A percentile compares a stretch with the other conserved stretches of the same genome.
phyloP scores from a whole-genome alignment of 2,329 filamentous ascomycete genomes.

The Cladosporium sp. region DNA sequence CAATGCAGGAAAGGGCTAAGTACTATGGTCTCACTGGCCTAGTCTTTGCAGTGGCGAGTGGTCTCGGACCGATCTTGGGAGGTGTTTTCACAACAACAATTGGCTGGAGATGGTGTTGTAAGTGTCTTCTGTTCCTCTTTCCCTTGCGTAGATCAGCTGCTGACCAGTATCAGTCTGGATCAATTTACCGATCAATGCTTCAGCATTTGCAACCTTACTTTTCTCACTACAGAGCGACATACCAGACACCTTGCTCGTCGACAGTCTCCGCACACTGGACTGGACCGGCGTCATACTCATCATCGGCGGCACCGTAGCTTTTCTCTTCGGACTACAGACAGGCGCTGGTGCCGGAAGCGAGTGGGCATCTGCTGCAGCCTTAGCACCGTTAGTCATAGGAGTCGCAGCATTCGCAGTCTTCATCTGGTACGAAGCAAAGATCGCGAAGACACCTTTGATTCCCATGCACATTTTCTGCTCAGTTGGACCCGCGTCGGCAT shows the following conservation, averaged over 20 bases:
- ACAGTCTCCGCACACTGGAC: constrained; percentile 50
- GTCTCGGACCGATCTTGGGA: constrained; percentile 42
- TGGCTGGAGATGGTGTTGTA: constrained; percentile 23
- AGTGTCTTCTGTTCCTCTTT: constrained; percentile 25
- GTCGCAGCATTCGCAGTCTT: constrained; percentile 58
- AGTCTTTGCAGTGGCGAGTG: constrained; percentile 41
- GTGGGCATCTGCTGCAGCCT: constrained; percentile 53
- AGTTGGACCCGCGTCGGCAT: constrained; percentile 61
- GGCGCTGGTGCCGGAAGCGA: constrained; percentile 47
- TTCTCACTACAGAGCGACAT: constrained; percentile 55
- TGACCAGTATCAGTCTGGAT: constrained; percentile 37
- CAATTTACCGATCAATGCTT: constrained; percentile 50
- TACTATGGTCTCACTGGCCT: constrained; percentile 39
- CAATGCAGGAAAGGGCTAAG: constrained; percentile 43
- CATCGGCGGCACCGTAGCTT: constrained; percentile 47
- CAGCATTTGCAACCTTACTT: constrained; percentile 47
- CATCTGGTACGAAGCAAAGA: constrained; percentile 65
- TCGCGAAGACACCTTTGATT: constrained; percentile 68
- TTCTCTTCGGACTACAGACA: constrained; percentile 52
- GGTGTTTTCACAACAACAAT: constrained; percentile 34
- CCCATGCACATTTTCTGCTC: constrained; percentile 67
- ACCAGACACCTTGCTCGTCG: constrained; percentile 45
- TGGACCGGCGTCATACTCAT: constrained; percentile 52
- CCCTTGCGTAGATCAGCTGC: background rate
- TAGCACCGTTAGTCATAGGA: constrained; percentile 52